phyloP scores from a whole-genome alignment of 2,329 filamentous ascomycete species.

The Stachybotrys elegans region DNA sequence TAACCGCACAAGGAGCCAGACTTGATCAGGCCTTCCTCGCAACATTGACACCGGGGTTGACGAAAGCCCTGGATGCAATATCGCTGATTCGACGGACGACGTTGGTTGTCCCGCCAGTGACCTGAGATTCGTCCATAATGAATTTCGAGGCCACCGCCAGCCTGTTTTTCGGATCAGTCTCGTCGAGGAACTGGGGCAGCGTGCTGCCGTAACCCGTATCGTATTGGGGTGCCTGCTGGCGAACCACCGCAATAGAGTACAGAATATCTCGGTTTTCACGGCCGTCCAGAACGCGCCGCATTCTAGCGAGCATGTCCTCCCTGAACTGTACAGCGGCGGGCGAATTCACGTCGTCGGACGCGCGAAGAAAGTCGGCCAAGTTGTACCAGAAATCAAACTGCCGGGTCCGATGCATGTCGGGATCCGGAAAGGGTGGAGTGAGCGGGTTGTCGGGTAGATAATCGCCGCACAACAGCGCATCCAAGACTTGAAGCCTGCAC shows the following conservation, averaged over 20 bases:
- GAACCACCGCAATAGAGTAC: conserved; percentile 79
- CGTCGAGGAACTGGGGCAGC: conserved; percentile 56
- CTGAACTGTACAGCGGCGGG: conserved; percentile 43
- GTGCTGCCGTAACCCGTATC: conserved; percentile 53
- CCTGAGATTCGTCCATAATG: conserved; percentile 58
- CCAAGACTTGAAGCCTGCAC: conserved; percentile 69
- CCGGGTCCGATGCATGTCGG: conserved; percentile 50
- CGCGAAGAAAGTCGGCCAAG: conserved; percentile 60
- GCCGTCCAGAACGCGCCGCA: conserved; percentile 69
- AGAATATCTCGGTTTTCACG: conserved; percentile 86
- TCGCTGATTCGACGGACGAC: conserved; percentile 66
- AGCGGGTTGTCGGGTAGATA: conserved; percentile 56
- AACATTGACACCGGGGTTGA: conserved; percentile 47
- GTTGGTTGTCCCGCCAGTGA: conserved; percentile 66
- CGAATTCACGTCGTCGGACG: conserved; percentile 52
- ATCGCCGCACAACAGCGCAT: conserved; percentile 70
- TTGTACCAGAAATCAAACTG: conserved; percentile 80
- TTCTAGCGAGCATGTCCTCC: conserved; percentile 58
- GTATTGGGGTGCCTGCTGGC: conserved; percentile 65
- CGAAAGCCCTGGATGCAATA: conserved; percentile 57
- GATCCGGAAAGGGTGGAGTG: conserved; percentile 41
- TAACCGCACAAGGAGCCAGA: too few relatives aligned
- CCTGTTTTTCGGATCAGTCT: conserved; percentile 61
- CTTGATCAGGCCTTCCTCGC: conserved; percentile 19
- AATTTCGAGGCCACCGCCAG: conserved; percentile 67